Base-by-base conservation (phyloP, 1,284 basidiomycete species). In the Ganoderma sinense region DNA sequence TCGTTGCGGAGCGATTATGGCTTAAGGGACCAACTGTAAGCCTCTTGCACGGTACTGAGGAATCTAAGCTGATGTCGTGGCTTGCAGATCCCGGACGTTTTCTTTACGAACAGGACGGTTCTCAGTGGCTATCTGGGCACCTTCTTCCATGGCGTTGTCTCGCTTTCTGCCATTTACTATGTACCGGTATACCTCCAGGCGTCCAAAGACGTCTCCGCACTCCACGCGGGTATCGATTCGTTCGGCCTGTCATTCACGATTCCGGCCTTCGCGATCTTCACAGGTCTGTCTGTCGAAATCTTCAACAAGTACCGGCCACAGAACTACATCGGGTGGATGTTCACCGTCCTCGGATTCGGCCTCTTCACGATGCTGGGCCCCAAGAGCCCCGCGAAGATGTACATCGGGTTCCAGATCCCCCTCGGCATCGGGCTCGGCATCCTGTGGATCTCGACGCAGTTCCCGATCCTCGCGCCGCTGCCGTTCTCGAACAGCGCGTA, bases 171-270 rank as follows among this genome's bases (percentile, higher is more conserved):
- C 20, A 63, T 74, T 31, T 74, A 73, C 64, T 75, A 74, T 26
- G 55, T 73, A 53, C 80, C 82, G 0, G 82, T 83, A 0, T 88
- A 85, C 75, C 87, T 84, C 73, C 87, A 88, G 75, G 84, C 83
- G 1, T 82, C 83, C 66, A 82, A 82, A 60, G 81, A 78, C 13
- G 81, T 82, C 6, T 82, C 81, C 1, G 82, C 87, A 0, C 78
- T 83, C 26, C 74, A 75, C 0, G 84, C 86, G 2, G 85, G 85
- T 1, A 79, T 88, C 26, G 69, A 75, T 64, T 76, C 84, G 20
- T 73, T 82, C 2, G 80, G 74, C 58, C 75, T 80, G 2, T 70
- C 80, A 5, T 74, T 80, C 64, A 66, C 69, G 4, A 76, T 83
- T 63, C 74, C 80, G 2, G 76, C 81, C 7, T 70, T 78, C 23